Base-by-base conservation (phyloP, 257 asterid genomes). In the Marsdenia floribunda region DNA sequence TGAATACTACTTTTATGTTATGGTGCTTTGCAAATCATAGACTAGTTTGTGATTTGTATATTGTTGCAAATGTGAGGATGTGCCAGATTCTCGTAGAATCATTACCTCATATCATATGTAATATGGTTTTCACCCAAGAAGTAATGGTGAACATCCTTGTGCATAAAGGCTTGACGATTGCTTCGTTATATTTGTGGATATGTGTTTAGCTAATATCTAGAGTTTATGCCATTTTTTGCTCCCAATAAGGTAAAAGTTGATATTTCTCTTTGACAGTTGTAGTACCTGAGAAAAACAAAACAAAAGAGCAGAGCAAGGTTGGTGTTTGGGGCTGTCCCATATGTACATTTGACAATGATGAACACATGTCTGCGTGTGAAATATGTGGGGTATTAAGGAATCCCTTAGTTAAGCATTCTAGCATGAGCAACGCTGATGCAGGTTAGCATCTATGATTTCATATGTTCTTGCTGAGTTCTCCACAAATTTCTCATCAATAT, bases 321-420 rank as follows among this genome's bases (percentile, higher is more conserved):
- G 90, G 84, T 75, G 87, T 90, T 76, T 95, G 99, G 99, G 78
- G 85, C 79, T 95, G 99, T 88, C 93, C 96, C 73, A 84, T 95
- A 73, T 95, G 99, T 80, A 89, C 99, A 60, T 95, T 85, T 83
- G 96, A 92, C 81, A 95, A 95, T 84, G 96, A 88, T 81, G 92
- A 89, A 53, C 74, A 79, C 54, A 76, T 89, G 93, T 80, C 88
- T 68, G 88, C 91, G 57, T 95, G 99, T 80, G 98, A 95, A 75
- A 95, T 95, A 80, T 95, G 98, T 80, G 99, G 99, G 68, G 98
- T 92, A 74, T 85, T 95, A 66, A 90, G 96, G 55, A 86, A 89
- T 84, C 98, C 97, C 64, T 89, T 92, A 89, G 92, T 90, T 73
- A 92, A 90, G 83, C 68, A 77, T 77, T 81, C 79, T 74, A 74